Base-by-base conservation (phyloP, 345 rosid species). In the Zanthoxylum bungeanum region DNA sequence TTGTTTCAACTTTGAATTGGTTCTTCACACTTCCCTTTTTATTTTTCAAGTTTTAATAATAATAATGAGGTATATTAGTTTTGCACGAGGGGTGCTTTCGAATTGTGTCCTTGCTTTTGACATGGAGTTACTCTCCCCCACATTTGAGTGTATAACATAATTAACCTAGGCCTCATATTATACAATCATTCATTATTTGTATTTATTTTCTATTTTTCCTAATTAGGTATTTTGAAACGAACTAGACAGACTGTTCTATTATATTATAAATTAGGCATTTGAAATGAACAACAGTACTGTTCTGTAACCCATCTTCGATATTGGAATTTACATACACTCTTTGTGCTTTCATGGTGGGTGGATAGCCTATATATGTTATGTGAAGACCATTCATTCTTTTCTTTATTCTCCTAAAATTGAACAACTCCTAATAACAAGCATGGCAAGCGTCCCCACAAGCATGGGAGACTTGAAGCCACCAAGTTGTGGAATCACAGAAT, bases 401-500 rank as follows among this genome's bases (percentile, higher is more conserved):
- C 21, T 9, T 39, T 39, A 1, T 9, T 39, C 9, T 39, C 40
- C 10, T 61, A 61, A 65, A n/a, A 21, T n/a, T 40, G 37, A 53
- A 47, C 52, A 0, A 55, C 36, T 68, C 62, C 25, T 24, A 9
- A 34, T 40, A 24, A 19, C 34, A 62, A 8, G 51, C 62, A 68
- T 36, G 61, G 61, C n/a, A 17, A 19, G 21, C 22, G n/a, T 9
- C 33, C 30, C 31, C n/a, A 22, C 44, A 22, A 24, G 50, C 12
- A 63, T 63, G 66, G 31, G 64, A 27, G 39, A 17, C 34, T 11
- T 12, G 49, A 25, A 19, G 19, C 63, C 70, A 51, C 17, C 33
- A 60, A 14, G 50, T 34, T 47, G n/a, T 22, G 50, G 80, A 73
- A 59, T 73, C 76, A 68, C 72, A 62, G 44, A 50, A 47, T 24